A percentile compares a stretch with the other conserved stretches of the same genome.
Conservation (phyloP, 106 monocot genomes). For the Xerophyta viscosa region DNA sequence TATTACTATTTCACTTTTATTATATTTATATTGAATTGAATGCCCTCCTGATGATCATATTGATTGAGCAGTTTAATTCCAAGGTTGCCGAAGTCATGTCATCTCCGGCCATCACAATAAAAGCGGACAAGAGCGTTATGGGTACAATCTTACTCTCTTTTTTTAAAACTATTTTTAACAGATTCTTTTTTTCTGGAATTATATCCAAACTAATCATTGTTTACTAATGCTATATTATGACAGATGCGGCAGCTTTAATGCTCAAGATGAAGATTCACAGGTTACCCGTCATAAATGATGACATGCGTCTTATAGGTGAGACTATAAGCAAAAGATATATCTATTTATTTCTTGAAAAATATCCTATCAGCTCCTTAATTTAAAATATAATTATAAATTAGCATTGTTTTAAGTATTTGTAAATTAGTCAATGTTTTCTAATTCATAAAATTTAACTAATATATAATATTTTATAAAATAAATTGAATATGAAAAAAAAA, state of each 20-base stretch:
- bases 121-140: constrained; percentile 61
- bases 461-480: neutral
- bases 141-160: constrained; percentile 48
- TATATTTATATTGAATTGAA: neutral
- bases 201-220: too few relatives aligned
- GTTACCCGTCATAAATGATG: constrained; percentile 41
- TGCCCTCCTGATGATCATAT: neutral
- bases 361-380: too few relatives aligned
- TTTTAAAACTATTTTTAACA: too few relatives aligned
- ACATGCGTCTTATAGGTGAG: constrained; percentile 38
- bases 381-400: too few relatives aligned
- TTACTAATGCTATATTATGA: too few relatives aligned
- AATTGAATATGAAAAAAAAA: neutral
- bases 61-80: constrained; percentile 46
- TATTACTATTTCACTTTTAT: neutral
- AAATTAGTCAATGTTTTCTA: too few relatives aligned
- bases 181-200: too few relatives aligned
- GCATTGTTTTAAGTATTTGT: too few relatives aligned
- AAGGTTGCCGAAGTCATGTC: constrained; percentile 83
- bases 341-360: too few relatives aligned
- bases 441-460: neutral
- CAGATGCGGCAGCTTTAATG: constrained; percentile 69
- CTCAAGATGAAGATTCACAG: constrained; percentile 57
- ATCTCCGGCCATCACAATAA: constrained; percentile 68
- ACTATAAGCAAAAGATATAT: too few relatives aligned